Base-by-base conservation (phyloP, 305 asterid species). In the Fraxinus platypoda region DNA sequence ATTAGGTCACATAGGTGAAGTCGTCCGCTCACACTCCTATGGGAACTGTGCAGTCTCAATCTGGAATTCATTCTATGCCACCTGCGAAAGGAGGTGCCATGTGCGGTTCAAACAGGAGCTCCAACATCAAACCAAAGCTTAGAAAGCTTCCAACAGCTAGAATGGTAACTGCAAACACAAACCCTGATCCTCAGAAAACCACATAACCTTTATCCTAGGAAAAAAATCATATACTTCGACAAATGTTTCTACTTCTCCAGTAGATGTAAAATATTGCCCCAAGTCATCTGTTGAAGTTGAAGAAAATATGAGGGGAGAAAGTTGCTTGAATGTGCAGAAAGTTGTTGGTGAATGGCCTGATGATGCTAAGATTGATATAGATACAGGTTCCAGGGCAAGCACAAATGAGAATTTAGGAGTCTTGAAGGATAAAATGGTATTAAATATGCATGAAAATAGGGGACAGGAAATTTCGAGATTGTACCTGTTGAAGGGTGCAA, bases 1-100 rank as follows among this genome's bases (percentile, higher is more conserved):
- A 23, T 64, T 77, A 7, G 83, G 46, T 80, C 62, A 87, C 86
- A 84, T 93, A 92, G 97, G 91, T 75, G 77, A 93, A 91, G 85
- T 86, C 97, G 76, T 82, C 80, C 0, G 85, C 81, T 78, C 91
- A 90, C 54, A 88, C 98, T 64, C 97, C 98, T 41, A 92, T 75
- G 57, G 93, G 91, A 76, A 81, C 87, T 49, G 66, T 82, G 80
- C 91, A 52, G 71, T 82, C 91, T 82, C 89, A 79, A 81, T 74
- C 89, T 72, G 84, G 86, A 25, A 75, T 84, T 77, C 91, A 82
- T 3, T 54, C 87, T 6, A 79, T 33, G 78, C 30, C 86, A 70
- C 85, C 97, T 81, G 90, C 82, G 84, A 84, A 64, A 80, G 91
- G 87, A 80, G 76, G 87, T 85, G 83, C 87, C 77, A 23, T 83